Percentiles rank a stretch among this genome's conserved stretches.
Evolutionary conservation across 306 rosid species (phyloP).

Genomic region (Medicago arabica): DNA sequence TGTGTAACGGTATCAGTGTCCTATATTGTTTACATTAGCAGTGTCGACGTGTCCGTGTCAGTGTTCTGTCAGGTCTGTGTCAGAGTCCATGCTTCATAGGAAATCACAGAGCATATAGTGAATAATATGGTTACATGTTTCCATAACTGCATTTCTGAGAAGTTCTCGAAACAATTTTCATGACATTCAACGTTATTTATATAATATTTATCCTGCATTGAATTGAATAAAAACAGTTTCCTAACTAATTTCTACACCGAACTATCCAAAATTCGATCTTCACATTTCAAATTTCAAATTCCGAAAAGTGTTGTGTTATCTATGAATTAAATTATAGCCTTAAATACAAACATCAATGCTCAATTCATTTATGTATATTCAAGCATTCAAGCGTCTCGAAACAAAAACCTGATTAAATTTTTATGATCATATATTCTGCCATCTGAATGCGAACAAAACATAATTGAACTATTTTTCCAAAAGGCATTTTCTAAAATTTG

Average conservation of each 20-base stretch:
- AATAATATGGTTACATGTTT: background rate
- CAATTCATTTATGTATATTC: background rate
- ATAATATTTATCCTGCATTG: background rate
- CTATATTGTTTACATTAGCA: too few species aligned
- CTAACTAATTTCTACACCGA: slow-evolving; percentile 4
- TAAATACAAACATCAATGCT: slow-evolving; percentile 5
- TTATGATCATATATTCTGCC: background rate
- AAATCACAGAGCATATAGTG: background rate
- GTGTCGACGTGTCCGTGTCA: too few species aligned
- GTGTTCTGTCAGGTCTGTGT: too few species aligned
- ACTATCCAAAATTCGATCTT: background rate
- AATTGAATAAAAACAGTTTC: slow-evolving; percentile 5
- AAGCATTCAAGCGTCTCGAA: background rate
- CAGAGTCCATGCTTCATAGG: too few species aligned
- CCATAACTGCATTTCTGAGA: background rate
- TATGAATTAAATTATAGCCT: background rate
- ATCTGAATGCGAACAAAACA: background rate
- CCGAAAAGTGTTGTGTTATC: background rate
- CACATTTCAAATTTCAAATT: background rate
- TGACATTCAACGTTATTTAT: background rate
- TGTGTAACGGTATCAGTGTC: too few species aligned
- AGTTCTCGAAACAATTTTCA: background rate
- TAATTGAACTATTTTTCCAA: background rate
- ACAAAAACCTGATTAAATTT: slow-evolving; percentile 8
- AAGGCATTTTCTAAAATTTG: slow-evolving; percentile 16